These are phyloP conservation scores for Aspergillus floridensis DNA, from an alignment of 2,329 filamentous ascomycete species.

Conservation along the genomic window DNA sequence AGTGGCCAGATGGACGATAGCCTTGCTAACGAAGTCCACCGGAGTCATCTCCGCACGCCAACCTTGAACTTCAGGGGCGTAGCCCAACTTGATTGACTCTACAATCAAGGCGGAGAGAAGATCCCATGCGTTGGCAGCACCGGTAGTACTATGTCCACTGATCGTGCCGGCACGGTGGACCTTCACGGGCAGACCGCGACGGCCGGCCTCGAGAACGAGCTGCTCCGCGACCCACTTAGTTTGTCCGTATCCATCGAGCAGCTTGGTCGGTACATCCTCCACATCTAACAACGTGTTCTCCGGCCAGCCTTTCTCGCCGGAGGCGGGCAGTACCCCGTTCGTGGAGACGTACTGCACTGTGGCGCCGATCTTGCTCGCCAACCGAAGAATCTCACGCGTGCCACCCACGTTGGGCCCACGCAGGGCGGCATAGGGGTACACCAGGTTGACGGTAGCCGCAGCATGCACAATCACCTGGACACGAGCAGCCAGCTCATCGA, in stretches of 20 bases:
- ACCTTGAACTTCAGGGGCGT: slow-evolving; percentile 66
- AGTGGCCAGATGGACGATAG: slow-evolving; percentile 68
- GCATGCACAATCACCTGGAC: slow-evolving; percentile 75
- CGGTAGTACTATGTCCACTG: slow-evolving; percentile 71
- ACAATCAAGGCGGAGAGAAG: slow-evolving; percentile 72
- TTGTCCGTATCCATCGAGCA: slow-evolving; percentile 72
- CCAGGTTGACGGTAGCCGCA: slow-evolving; percentile 74
- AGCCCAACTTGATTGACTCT: slow-evolving; percentile 71
- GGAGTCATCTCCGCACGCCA: slow-evolving; percentile 84
- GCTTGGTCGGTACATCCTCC: slow-evolving; percentile 65
- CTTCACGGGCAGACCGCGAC: slow-evolving; percentile 66
- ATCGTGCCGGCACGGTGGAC: slow-evolving; percentile 75
- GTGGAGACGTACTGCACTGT: slow-evolving; percentile 78
- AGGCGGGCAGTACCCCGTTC: slow-evolving; percentile 73
- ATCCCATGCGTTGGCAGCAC: slow-evolving; percentile 76
- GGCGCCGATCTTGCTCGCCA: slow-evolving; percentile 65
- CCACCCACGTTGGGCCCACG: slow-evolving; percentile 74
- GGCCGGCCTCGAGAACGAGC: slow-evolving; percentile 66
- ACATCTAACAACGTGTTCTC: slow-evolving; percentile 67
- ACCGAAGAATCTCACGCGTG: slow-evolving; percentile 70
- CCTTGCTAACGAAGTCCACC: slow-evolving; percentile 74
- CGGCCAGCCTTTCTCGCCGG: slow-evolving; percentile 63
- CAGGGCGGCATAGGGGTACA: slow-evolving; percentile 77
- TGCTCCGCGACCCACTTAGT: slow-evolving; percentile 81
- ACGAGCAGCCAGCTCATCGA: slow-evolving; percentile 62